A percentile compares a stretch with the other conserved stretches of the same genome.
phyloP scores from a whole-genome alignment of 441 rosid species.

The Adansonia rubrostipa region DNA sequence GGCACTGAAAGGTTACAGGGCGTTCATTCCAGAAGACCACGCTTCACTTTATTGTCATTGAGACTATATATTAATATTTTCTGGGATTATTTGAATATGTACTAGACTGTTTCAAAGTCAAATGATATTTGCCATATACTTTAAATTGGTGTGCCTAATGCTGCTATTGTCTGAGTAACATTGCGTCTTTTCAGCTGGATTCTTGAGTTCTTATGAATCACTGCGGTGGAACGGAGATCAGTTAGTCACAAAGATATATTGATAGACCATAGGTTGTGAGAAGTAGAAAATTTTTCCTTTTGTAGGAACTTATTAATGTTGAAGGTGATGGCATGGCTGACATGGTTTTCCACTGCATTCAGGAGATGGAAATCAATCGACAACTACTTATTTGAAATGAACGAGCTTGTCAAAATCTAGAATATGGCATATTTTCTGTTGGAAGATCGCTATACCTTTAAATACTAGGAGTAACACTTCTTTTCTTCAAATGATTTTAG shows the following conservation, averaged over 20 bases:
- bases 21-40: slow-evolving; percentile 78
- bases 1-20: slow-evolving; percentile 99
- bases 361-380: slow-evolving; percentile 35
- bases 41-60: slow-evolving; percentile 10
- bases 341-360: slow-evolving; percentile 98
- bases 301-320: slow-evolving; percentile 92
- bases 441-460: too few species aligned
- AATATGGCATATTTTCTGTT: too few species aligned
- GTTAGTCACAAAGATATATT: not conserved
- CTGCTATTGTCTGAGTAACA: not conserved
- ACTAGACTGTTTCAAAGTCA: not conserved
- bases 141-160: not conserved
- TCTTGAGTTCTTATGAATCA: not conserved
- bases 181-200: not conserved
- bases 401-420: too few species aligned
- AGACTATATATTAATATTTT: not conserved
- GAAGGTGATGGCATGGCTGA: slow-evolving; percentile 99
- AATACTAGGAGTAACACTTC: too few species aligned
- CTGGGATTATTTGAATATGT: slow-evolving; percentile 18
- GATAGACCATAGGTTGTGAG: slow-evolving; percentile 12
- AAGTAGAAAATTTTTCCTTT: slow-evolving; percentile 14
- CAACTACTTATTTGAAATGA: too few species aligned
- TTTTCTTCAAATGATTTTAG: too few species aligned
- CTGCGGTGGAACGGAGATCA: not conserved
- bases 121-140: not conserved